A percentile compares a stretch with the other conserved stretches of the same genome.
phyloP scores from a whole-genome alignment of 2,329 filamentous ascomycete genomes.

The Aspergillus texensis region DNA sequence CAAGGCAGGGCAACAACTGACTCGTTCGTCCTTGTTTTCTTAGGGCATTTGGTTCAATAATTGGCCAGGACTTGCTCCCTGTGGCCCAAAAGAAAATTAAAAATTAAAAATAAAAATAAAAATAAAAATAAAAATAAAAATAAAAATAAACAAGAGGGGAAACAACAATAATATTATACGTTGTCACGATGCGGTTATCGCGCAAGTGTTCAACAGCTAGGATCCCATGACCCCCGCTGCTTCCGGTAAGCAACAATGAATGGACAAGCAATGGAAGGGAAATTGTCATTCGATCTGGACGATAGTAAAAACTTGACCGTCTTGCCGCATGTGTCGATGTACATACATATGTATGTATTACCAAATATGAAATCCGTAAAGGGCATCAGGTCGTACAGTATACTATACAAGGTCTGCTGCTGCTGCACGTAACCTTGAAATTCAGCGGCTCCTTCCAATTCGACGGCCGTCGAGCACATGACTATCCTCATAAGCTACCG shows the following conservation, averaged over 20 bases:
- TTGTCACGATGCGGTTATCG: slow-evolving; percentile 5
- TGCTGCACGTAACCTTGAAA: slow-evolving; percentile 3
- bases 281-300: slow-evolving; percentile 1
- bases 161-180: not conserved
- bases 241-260: not conserved
- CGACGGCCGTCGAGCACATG: not conserved
- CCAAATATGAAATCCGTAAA: too few species aligned
- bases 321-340: not conserved
- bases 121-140: not conserved
- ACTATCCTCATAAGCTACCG: not conserved
- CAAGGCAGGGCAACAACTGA: not conserved
- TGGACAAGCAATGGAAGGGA: not conserved
- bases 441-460: slow-evolving; percentile 2
- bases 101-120: too few species aligned
- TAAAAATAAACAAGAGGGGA: not conserved
- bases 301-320: not conserved
- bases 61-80: not conserved
- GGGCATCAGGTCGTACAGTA: not conserved
- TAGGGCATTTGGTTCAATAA: not conserved
- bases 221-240: not conserved
- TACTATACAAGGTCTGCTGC: not conserved
- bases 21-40: not conserved
- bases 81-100: not conserved
- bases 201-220: not conserved
- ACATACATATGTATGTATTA: not conserved